Percentiles rank a stretch among this genome's conserved stretches.
Evolutionary conservation across 1,139 yeast genomes (phyloP).

Genomic region (Zygosaccharomyces pseudobailii): DNA sequence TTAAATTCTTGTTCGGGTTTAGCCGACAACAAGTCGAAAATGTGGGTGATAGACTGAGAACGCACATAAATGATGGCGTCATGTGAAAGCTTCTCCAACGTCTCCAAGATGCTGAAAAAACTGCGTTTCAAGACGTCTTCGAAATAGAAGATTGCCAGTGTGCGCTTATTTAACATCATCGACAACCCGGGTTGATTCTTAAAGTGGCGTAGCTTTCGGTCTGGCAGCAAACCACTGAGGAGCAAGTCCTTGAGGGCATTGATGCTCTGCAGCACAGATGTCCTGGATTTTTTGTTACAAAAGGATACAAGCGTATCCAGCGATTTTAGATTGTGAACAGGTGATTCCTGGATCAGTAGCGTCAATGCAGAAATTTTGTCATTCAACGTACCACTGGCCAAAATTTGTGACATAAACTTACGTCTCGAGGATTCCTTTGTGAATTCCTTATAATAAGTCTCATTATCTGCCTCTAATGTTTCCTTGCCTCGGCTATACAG

Average conservation of each 20-base stretch:
- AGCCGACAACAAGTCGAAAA: slow-evolving; percentile 71
- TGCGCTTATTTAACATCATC: slow-evolving; percentile 45
- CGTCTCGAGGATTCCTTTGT: slow-evolving; percentile 78
- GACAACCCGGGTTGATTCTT: slow-evolving; percentile 64
- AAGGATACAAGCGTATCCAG: slow-evolving; percentile 70
- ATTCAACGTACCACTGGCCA: slow-evolving; percentile 87
- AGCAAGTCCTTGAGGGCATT: slow-evolving; percentile 87
- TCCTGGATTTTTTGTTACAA: slow-evolving; percentile 89
- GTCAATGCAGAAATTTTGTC: slow-evolving; percentile 96
- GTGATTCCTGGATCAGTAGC: slow-evolving; percentile 88
- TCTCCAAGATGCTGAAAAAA: slow-evolving; percentile 74
- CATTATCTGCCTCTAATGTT: slow-evolving; percentile 66
- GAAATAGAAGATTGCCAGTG: slow-evolving; percentile 72
- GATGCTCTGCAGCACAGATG: slow-evolving; percentile 86
- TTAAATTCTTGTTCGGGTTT: slow-evolving; percentile 98
- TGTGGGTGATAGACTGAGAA: slow-evolving; percentile 66
- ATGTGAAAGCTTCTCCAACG: slow-evolving; percentile 55
- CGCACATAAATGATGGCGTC: slow-evolving; percentile 93
- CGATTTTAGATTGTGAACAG: slow-evolving; percentile 81
- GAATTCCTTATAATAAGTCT: slow-evolving; percentile 68
- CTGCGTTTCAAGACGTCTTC: slow-evolving; percentile 82
- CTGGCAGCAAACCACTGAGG: slow-evolving; percentile 71
- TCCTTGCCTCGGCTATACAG: slow-evolving; percentile 63
- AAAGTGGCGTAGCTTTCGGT: slow-evolving; percentile 75
- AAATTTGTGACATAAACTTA: slow-evolving; percentile 82